phyloP scores from a whole-genome alignment of 495 filamentous ascomycete genomes.

The Hyaloscypha bicolor region DNA sequence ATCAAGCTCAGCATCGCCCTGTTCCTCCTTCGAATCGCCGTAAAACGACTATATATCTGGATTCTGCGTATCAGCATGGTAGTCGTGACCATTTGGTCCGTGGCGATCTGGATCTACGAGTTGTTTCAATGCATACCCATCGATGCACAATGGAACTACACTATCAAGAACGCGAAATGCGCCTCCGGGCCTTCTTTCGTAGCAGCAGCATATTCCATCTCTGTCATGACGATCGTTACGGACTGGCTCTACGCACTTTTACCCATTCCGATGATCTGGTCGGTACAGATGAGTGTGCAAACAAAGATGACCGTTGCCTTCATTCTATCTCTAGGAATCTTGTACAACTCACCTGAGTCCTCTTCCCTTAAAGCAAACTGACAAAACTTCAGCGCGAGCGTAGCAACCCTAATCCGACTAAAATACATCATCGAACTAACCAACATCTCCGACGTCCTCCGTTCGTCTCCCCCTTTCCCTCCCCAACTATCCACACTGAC shows the following conservation, averaged over 20 bases:
- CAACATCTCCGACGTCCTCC: conserved; percentile 39
- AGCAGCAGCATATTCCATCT: conserved; percentile 43
- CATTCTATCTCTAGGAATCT: conserved; percentile 42
- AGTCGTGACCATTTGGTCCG: conserved; percentile 41
- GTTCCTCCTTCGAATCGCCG: conserved; percentile 43
- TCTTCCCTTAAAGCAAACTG: background rate
- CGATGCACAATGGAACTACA: conserved; percentile 44
- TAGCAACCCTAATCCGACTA: conserved; percentile 44
- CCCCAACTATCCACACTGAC: conserved; percentile 2
- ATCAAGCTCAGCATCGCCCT: conserved; percentile 48
- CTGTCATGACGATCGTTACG: conserved; percentile 42
- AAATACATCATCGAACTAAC: conserved; percentile 40
- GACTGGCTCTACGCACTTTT: conserved; percentile 47
- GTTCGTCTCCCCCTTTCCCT: background rate
- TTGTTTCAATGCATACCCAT: conserved; percentile 36
- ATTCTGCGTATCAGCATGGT: conserved; percentile 37
- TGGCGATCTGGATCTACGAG: conserved; percentile 43
- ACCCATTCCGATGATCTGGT: conserved; percentile 48
- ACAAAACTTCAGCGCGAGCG: conserved; percentile 35
- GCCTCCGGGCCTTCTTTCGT: conserved; percentile 38
- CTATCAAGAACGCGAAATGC: conserved; percentile 36
- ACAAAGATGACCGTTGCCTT: conserved; percentile 42
- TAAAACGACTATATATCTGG: conserved; percentile 39
- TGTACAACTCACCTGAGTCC: conserved; percentile 25
- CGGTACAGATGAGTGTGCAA: conserved; percentile 36